Evolutionary conservation across 768 basidiomycete species (phyloP).

Genomic region (Leccinum incarnatum): DNA sequence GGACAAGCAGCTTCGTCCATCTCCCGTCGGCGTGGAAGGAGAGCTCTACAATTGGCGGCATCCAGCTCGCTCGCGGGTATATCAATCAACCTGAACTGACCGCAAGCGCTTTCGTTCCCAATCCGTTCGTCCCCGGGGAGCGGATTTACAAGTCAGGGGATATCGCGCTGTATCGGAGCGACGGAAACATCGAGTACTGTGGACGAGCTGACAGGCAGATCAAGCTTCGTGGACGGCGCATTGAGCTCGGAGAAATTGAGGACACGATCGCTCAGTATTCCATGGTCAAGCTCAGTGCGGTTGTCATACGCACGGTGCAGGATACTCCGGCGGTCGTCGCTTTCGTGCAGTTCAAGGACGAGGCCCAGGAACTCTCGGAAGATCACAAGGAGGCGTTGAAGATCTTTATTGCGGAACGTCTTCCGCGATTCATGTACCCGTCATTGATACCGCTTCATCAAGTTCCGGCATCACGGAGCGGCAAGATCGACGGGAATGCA

Average conservation of each 20-base stretch:
- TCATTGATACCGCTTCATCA: constrained; percentile 27
- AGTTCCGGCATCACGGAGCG: constrained; percentile 25
- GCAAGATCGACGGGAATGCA: constrained; percentile 29
- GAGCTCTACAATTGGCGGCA: constrained; percentile 24
- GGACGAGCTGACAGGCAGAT: constrained; percentile 35
- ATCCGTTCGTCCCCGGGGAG: constrained; percentile 30
- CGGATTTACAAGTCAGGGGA: constrained; percentile 34
- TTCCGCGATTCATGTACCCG: constrained; percentile 34
- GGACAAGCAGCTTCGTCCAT: constrained; percentile 27
- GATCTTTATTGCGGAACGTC: constrained; percentile 27
- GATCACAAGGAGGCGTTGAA: constrained; percentile 22
- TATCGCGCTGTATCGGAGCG: constrained; percentile 25
- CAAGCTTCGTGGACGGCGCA: constrained; percentile 33
- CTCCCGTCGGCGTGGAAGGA: constrained; percentile 30
- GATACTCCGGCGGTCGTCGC: constrained; percentile 30
- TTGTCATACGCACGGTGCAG: constrained; percentile 28
- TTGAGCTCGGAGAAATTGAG: constrained; percentile 35
- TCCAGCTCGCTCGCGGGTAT: constrained; percentile 22
- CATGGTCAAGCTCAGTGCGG: constrained; percentile 19
- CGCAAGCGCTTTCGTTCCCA: constrained; percentile 24
- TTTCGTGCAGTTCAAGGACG: constrained; percentile 26
- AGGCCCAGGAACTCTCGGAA: constrained; percentile 13
- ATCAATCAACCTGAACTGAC: constrained; percentile 30
- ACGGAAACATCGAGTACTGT: constrained; percentile 30
- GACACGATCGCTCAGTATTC: constrained; percentile 27